A percentile compares a stretch with the other conserved stretches of the same genome.
Evolutionary conservation across 768 basidiomycete genomes (phyloP).

Genomic region (Vararia minispora): DNA sequence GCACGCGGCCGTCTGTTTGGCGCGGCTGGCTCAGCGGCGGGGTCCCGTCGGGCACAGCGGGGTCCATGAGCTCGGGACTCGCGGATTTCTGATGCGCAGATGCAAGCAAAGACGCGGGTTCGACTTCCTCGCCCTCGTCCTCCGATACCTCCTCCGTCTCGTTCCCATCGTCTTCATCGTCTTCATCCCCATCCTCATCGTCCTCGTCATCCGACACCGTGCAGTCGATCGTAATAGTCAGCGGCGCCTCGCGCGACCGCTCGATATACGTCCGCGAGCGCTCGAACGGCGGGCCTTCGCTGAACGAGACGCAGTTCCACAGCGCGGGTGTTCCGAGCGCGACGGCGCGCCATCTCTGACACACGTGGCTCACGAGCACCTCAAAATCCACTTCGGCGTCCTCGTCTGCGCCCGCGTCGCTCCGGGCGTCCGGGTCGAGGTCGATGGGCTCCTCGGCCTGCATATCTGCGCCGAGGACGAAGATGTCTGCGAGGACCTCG

Average conservation of each 20-base stretch:
- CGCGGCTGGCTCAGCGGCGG: slow-evolving; percentile 4
- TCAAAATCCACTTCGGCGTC: slow-evolving; percentile 27
- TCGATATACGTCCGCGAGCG: slow-evolving; percentile 34
- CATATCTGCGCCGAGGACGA: slow-evolving; percentile 12
- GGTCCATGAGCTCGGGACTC: slow-evolving; percentile 5
- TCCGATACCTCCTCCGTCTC: slow-evolving; percentile 1
- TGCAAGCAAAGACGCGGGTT: background rate
- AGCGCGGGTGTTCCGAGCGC: slow-evolving; percentile 42
- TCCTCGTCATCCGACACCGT: slow-evolving; percentile 16
- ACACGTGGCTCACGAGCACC: slow-evolving; percentile 51
- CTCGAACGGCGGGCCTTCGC: slow-evolving; percentile 30
- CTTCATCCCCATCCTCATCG: slow-evolving; percentile 6
- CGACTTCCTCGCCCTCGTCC: background rate
- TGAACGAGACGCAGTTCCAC: slow-evolving; percentile 41
- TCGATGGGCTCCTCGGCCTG: slow-evolving; percentile 15
- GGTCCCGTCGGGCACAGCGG: slow-evolving; percentile 11
- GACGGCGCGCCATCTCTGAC: slow-evolving; percentile 44
- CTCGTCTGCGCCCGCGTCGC: slow-evolving; percentile 3
- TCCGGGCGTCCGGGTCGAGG: slow-evolving; percentile 8
- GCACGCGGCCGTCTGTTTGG: slow-evolving; percentile 1
- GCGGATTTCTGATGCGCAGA: background rate
- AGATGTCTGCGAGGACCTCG: slow-evolving; percentile 43
- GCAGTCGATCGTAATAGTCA: slow-evolving; percentile 38
- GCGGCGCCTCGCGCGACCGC: slow-evolving; percentile 42
- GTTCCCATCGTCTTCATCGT: slow-evolving; percentile 7